phyloP scores from a whole-genome alignment of 352 stramenopile genomes.

The Lagenidium giganteum region DNA sequence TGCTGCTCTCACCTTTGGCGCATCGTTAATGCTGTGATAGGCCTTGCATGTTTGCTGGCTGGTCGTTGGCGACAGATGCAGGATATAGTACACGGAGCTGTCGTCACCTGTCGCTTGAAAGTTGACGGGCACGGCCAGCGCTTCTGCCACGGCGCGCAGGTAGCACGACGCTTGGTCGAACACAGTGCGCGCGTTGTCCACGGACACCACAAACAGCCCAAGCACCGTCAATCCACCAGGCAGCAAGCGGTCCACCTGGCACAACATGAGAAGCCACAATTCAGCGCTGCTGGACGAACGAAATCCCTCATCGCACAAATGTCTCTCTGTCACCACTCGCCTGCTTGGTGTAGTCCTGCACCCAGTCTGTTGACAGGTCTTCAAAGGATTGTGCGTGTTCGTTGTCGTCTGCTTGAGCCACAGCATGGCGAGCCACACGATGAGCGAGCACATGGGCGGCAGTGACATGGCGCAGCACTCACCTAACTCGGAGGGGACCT shows the following conservation, averaged over 20 bases:
- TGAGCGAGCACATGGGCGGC: too few relatives aligned
- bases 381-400: conserved; percentile 26
- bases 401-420: conserved; percentile 15
- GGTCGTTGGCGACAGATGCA: conserved; percentile 26
- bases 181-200: conserved; percentile 12
- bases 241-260: conserved; percentile 45
- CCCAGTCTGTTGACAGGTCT: conserved; percentile 62
- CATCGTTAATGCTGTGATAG: conserved; percentile 29
- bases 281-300: too few relatives aligned
- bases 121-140: conserved; percentile 15
- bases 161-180: conserved; percentile 41
- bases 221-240: conserved; percentile 47
- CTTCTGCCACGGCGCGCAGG: conserved; percentile 38
- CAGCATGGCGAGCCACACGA: too few relatives aligned
- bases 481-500: conserved; percentile 46
- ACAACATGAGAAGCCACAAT: neutral
- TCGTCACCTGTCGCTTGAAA: conserved; percentile 2
- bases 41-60: conserved; percentile 12
- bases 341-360: conserved; percentile 58
- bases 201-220: conserved; percentile 54
- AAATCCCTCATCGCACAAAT: too few relatives aligned
- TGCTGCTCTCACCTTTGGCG: conserved; percentile 29
- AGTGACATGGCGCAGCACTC: neutral
- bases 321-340: too few relatives aligned
- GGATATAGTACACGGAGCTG: conserved; percentile 33